Evolutionary conservation across 805 yeast species (phyloP), one percentile per base, ranked within the genome.

Genomic region (Hermanozyma aechmeae): DNA sequence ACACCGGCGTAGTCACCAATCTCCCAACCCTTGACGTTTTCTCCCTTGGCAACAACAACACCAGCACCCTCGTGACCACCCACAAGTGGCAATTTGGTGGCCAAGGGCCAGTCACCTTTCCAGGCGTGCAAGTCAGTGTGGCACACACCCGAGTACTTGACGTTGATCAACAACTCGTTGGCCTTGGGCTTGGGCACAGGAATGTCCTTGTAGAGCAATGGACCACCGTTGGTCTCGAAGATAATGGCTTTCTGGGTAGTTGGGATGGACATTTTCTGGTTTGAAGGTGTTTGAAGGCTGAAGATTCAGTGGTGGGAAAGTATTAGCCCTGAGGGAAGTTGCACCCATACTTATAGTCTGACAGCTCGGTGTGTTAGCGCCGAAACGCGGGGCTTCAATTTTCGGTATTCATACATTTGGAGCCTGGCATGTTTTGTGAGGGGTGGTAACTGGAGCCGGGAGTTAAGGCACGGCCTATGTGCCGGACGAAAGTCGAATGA

Each of bases 61-160:
- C 68, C 68, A n/a, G 66, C 67, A 47, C 67, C 67, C 45, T 61
- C 67, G 46, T 61, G 68, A 38, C 67, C 68, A 30, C 68, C 68
- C 13, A 61, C 68, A 45, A 61, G 56, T 17, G 68, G 68, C 42
- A 61, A 56, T 40, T 61, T 61, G 39, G 67, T 59, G 28, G 39
- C 50, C 41, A 61, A 53, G 20, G 67, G 67, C 67, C 67, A 61
- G 47, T 61, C 67, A 39, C 66, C 67, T 43, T 59, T 57, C 67
- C 66, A 60, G 30, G 67, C 68, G 39, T 61, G 68, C 42, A 61
- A 57, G 42, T 61, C 67, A 27, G 67, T 61, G 48, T 61, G 68
- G 43, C 68, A 61, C 23, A 61, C 67, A 37, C 68, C 68, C 16
- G 67, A 61, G 51, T 58, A 61, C 48, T 61, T 61, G 38, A 61